These are phyloP conservation scores for Misopates orontium DNA, from an alignment of 257 asterid genomes.

Conservation along the genomic window DNA sequence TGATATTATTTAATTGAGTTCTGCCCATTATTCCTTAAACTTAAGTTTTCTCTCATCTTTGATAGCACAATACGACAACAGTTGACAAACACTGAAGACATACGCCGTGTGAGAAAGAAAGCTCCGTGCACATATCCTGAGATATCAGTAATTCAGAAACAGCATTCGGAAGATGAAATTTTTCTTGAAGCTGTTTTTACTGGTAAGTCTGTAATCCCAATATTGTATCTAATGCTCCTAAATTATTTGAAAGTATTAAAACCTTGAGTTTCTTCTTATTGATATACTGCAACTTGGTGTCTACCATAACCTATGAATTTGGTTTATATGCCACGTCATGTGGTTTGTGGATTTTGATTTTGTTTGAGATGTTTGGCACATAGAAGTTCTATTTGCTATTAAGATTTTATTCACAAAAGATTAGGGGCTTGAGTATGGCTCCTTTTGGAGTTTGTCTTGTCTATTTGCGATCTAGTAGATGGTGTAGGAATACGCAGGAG, in stretches of 20 bases:
- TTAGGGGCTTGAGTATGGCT: conserved; percentile 5
- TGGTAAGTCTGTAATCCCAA: conserved; percentile 52
- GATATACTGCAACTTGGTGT: not conserved
- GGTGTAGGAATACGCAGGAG: conserved; percentile 5
- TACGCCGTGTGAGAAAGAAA: conserved; percentile 85
- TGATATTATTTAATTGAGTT: conserved; percentile 21
- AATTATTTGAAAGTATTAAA: not conserved
- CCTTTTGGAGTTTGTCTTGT: not conserved
- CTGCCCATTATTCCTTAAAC: conserved; percentile 7
- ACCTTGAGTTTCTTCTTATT: not conserved
- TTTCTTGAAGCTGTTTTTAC: conserved; percentile 59
- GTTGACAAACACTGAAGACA: conserved; percentile 68
- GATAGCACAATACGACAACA: conserved; percentile 77
- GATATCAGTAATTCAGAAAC: conserved; percentile 65
- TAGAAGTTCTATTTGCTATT: not conserved
- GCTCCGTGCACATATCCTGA: conserved; percentile 92
- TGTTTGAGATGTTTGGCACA: not conserved
- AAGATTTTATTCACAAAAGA: not conserved
- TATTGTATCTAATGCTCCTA: conserved; percentile 10
- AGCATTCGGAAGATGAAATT: conserved; percentile 65
- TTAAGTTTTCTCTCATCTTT: conserved; percentile 37
- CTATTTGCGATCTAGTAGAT: no score
- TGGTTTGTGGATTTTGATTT: not conserved
- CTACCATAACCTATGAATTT: not conserved
- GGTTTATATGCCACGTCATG: conserved; percentile 3